These are phyloP conservation scores for Podospora pseudocomata DNA, from an alignment of 495 filamentous ascomycete species.

Conservation along the genomic window DNA sequence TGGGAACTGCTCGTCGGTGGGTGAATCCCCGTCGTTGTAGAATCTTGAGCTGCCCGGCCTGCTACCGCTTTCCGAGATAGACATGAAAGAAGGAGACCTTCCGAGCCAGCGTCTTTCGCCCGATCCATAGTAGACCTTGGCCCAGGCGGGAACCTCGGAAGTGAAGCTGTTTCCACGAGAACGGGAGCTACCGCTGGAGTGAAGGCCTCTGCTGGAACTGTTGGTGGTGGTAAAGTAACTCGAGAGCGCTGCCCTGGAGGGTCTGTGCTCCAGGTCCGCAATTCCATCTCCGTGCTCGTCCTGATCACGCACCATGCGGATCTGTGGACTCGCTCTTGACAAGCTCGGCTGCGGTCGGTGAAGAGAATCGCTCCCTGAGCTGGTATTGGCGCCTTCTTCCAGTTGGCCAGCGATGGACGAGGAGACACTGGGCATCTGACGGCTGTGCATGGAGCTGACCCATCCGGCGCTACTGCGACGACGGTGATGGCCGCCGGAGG, in stretches of 20 bases:
- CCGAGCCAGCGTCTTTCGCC: slow-evolving; percentile 48
- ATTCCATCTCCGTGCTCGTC: slow-evolving; percentile 56
- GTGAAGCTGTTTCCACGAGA: slow-evolving; percentile 51
- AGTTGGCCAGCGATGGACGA: slow-evolving; percentile 43
- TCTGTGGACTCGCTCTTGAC: slow-evolving; percentile 31
- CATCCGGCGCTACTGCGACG: slow-evolving; percentile 39
- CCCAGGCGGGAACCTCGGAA: slow-evolving; percentile 62
- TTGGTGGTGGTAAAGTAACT: slow-evolving; percentile 41
- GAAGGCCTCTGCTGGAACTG: slow-evolving; percentile 45
- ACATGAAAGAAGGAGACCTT: slow-evolving; percentile 36
- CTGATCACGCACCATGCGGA: slow-evolving; percentile 44
- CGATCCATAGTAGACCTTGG: slow-evolving; percentile 55
- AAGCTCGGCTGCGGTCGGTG: slow-evolving; percentile 37
- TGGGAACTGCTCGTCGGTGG: slow-evolving; percentile 47
- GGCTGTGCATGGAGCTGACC: slow-evolving; percentile 43
- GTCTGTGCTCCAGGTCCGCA: slow-evolving; percentile 46
- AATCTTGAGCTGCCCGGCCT: slow-evolving; percentile 38
- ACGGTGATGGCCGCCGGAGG: slow-evolving; percentile 20
- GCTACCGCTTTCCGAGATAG: slow-evolving; percentile 40
- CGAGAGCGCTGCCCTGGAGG: slow-evolving; percentile 45
- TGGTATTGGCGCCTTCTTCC: slow-evolving; percentile 25
- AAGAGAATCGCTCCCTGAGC: slow-evolving; percentile 40
- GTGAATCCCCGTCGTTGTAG: slow-evolving; percentile 35
- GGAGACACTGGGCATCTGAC: slow-evolving; percentile 51
- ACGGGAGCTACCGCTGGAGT: slow-evolving; percentile 44